phyloP scores from a whole-genome alignment of 2,329 filamentous ascomycete species.

The Nemania serpens region DNA sequence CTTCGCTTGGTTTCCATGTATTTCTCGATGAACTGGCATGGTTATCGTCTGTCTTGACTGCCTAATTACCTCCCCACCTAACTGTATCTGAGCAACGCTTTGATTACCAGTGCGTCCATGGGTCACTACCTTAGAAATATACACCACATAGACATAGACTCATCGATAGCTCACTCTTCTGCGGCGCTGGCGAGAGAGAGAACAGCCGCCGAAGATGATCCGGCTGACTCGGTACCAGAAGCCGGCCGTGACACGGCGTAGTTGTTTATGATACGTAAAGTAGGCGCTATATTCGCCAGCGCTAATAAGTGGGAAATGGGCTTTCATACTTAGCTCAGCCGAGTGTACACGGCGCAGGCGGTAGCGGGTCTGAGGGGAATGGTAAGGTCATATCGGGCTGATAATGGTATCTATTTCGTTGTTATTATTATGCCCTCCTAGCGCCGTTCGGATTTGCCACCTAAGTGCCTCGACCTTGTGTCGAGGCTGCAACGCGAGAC shows the following conservation, averaged over 20 bases:
- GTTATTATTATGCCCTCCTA: not conserved
- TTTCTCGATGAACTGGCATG: too few relatives aligned
- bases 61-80: too few relatives aligned
- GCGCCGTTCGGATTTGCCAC: not conserved
- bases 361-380: not conserved
- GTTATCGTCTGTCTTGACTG: too few relatives aligned
- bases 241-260: not conserved
- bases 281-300: not conserved
- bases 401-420: conserved; percentile 9
- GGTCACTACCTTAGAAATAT: too few relatives aligned
- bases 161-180: too few relatives aligned
- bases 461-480: conserved; percentile 1
- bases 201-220: too few relatives aligned
- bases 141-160: too few relatives aligned
- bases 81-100: too few relatives aligned
- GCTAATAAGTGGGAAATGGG: conserved; percentile 1
- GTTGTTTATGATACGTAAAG: not conserved
- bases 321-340: not conserved
- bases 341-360: not conserved
- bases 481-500: not conserved
- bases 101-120: too few relatives aligned
- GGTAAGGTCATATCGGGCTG: not conserved
- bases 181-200: too few relatives aligned
- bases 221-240: not conserved
- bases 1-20: too few relatives aligned